Conservation (phyloP, 306 rosid species). For the Gillenia trifoliata region DNA sequence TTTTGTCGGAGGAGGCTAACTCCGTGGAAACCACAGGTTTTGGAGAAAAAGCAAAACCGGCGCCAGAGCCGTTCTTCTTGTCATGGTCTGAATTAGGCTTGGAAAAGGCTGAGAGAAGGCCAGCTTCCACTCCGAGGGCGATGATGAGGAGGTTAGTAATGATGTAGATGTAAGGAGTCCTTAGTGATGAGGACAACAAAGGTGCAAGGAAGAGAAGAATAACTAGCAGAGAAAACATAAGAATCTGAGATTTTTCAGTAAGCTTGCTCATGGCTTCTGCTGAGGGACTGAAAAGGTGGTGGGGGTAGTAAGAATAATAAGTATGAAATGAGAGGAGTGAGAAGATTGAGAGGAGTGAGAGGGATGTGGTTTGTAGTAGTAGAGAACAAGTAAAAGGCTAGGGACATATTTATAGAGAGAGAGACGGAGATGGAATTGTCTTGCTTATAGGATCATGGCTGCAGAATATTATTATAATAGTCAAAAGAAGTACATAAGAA, state of each 20-base stretch:
- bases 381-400: conserved; percentile 15
- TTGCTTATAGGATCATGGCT: neutral
- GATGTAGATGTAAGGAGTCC: conserved; percentile 54
- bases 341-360: conserved; percentile 10
- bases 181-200: conserved; percentile 55
- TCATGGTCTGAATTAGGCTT: conserved; percentile 36
- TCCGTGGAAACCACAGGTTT: conserved; percentile 23
- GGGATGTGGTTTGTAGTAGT: conserved; percentile 15
- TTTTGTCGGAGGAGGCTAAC: conserved; percentile 10
- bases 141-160: conserved; percentile 60
- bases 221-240: conserved; percentile 38
- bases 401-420: conserved; percentile 35
- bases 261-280: conserved; percentile 36
- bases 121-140: conserved; percentile 73
- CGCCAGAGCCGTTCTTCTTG: conserved; percentile 1
- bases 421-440: neutral
- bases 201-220: conserved; percentile 60
- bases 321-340: conserved; percentile 6
- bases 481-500: conserved; percentile 8
- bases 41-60: conserved; percentile 7
- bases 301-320: neutral
- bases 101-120: conserved; percentile 51
- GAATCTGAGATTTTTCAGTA: conserved; percentile 44
- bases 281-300: neutral
- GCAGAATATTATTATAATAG: neutral